Conservation (phyloP, 495 filamentous ascomycete species). For the Xylaria nigripes region DNA sequence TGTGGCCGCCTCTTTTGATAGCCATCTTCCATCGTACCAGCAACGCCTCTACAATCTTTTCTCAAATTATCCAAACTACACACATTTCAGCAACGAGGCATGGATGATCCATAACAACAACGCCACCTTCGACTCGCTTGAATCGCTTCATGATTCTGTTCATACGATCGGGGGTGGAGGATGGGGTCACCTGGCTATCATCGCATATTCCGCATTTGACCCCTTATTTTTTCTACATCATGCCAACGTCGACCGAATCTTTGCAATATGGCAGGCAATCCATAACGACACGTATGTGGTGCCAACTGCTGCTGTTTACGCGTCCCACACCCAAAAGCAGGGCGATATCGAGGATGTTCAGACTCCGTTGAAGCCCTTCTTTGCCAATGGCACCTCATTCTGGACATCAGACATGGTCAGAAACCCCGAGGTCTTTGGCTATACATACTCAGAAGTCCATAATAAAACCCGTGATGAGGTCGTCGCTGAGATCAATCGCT, state of each 20-base stretch:
- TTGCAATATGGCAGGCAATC: slow-evolving; percentile 64
- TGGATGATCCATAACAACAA: slow-evolving; percentile 30
- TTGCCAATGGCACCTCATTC: slow-evolving; percentile 34
- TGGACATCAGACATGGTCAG: slow-evolving; percentile 42
- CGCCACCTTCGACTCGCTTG: slow-evolving; percentile 46
- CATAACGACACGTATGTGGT: slow-evolving; percentile 51
- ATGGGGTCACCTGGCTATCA: slow-evolving; percentile 56
- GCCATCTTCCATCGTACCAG: slow-evolving; percentile 34
- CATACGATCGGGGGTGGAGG: slow-evolving; percentile 48
- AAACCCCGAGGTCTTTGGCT: slow-evolving; percentile 42
- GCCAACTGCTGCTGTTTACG: slow-evolving; percentile 35
- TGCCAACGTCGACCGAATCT: slow-evolving; percentile 57
- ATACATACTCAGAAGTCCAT: slow-evolving; percentile 53
- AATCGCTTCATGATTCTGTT: slow-evolving; percentile 57
- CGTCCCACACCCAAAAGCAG: slow-evolving; percentile 44
- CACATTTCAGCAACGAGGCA: slow-evolving; percentile 49
- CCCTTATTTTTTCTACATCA: slow-evolving; percentile 67
- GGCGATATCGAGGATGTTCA: slow-evolving; percentile 33
- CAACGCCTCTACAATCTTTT: slow-evolving; percentile 54
- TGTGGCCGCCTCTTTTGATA: slow-evolving; percentile 42
- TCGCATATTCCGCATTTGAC: slow-evolving; percentile 63
- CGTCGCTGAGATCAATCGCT: slow-evolving; percentile 41
- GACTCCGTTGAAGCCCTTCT: slow-evolving; percentile 42
- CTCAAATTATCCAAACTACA: slow-evolving; percentile 49
- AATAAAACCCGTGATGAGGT: slow-evolving; percentile 28